A percentile compares a stretch with the other conserved stretches of the same genome.
Evolutionary conservation across 148 eudicot species (phyloP).

Genomic region (Euryodendron excelsum): DNA sequence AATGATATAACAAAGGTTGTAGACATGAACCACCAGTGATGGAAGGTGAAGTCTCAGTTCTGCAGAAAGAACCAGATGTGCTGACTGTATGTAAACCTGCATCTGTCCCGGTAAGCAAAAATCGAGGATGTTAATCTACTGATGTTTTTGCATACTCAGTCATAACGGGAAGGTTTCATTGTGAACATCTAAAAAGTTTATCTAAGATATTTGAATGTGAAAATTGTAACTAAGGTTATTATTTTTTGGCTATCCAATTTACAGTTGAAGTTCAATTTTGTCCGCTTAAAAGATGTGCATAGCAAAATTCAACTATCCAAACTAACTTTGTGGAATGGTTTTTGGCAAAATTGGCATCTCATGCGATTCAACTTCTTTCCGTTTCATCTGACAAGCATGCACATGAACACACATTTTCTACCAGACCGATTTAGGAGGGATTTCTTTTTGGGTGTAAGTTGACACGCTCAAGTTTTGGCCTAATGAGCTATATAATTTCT

Average conservation of each 20-base stretch:
- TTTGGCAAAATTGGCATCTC: neutral
- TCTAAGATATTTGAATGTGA: no score
- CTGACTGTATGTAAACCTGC: constrained; percentile 89
- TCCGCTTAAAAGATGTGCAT: no score
- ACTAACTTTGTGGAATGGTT: neutral
- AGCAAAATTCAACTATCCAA: no score
- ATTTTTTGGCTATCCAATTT: no score
- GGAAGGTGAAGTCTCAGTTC: constrained; percentile 76
- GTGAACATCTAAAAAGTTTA: no score
- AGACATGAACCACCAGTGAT: constrained; percentile 99
- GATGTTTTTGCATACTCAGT: neutral
- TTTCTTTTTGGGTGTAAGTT: no score
- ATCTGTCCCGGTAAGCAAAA: constrained; percentile 77
- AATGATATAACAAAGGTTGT: constrained; percentile 41
- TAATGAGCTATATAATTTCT: neutral
- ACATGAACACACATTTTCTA: neutral
- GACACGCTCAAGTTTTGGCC: neutral
- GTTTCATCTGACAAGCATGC: no score
- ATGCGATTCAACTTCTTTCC: neutral
- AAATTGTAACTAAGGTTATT: no score
- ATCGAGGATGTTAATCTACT: neutral
- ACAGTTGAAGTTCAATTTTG: no score
- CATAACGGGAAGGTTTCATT: no score
- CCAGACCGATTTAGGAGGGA: no score
- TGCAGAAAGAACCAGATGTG: constrained; percentile 74